phyloP scores from a whole-genome alignment of 179 eudicot genomes.

The Pouteria campechiana region DNA sequence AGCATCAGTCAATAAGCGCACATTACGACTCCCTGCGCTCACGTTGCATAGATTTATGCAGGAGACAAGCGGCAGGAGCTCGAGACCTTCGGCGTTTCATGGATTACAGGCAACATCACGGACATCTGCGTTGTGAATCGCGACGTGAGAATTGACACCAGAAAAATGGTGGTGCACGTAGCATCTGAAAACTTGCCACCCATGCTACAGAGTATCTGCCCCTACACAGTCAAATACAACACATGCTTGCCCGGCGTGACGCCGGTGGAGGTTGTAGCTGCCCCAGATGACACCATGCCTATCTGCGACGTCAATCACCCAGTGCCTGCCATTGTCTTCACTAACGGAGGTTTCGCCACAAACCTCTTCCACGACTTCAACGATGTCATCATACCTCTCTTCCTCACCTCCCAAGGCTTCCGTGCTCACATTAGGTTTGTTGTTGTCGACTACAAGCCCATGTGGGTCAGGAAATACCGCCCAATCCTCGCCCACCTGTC shows the following conservation, averaged over 20 bases:
- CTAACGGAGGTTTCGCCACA: constrained; percentile 28
- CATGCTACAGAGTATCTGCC: constrained; percentile 4
- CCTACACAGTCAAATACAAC: constrained; percentile 24
- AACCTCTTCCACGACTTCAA: constrained; percentile 34
- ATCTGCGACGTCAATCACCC: constrained; percentile 15
- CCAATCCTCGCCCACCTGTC: constrained; percentile 18
- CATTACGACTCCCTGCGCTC: too few relatives aligned
- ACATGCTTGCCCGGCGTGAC: constrained; percentile 9
- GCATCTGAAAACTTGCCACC: background rate
- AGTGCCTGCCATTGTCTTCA: constrained; percentile 32
- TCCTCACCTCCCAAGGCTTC: constrained; percentile 24
- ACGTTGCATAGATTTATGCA: too few relatives aligned
- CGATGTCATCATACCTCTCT: constrained; percentile 35
- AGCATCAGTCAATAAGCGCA: too few relatives aligned
- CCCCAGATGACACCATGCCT: constrained; percentile 13
- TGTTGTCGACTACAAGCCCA: constrained; percentile 15
- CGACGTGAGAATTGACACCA: constrained; percentile 10
- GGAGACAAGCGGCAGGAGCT: too few relatives aligned
- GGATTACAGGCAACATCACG: too few relatives aligned
- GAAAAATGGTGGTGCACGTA: constrained; percentile 5
- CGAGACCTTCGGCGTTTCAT: too few relatives aligned
- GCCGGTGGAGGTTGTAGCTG: constrained; percentile 13
- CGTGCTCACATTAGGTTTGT: constrained; percentile 15
- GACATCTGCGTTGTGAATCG: constrained; percentile 16
- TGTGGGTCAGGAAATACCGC: constrained; percentile 11